Evolutionary conservation across 345 rosid genomes (phyloP).

Genomic region (Odontarrhena argentea): DNA sequence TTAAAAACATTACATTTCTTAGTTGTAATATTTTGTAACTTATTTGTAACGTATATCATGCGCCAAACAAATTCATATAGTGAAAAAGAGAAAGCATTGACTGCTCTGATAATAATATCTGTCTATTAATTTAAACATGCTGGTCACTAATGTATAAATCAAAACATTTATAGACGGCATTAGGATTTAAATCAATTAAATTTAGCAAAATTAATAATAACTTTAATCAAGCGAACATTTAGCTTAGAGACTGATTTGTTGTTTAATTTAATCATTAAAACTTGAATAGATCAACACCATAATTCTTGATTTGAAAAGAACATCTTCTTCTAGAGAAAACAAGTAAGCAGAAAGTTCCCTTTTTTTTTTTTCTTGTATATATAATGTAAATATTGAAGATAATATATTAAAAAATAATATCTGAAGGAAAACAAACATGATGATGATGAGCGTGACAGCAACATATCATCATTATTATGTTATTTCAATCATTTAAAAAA

Average conservation of each 20-base stretch:
- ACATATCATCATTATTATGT: conserved; percentile 56
- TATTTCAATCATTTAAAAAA: conserved; percentile 35
- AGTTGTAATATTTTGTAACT: too few relatives aligned
- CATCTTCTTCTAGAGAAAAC: conserved; percentile 44
- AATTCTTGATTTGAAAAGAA: conserved; percentile 28
- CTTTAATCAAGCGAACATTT: conserved; percentile 5
- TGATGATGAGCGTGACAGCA: conserved; percentile 69
- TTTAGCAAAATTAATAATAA: not conserved
- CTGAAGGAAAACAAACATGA: conserved; percentile 36
- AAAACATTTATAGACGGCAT: not conserved
- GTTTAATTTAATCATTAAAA: conserved; percentile 6
- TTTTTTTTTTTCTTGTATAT: not conserved
- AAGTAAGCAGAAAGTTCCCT: conserved; percentile 25
- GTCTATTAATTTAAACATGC: not conserved
- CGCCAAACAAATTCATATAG: too few relatives aligned
- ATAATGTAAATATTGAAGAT: conserved; percentile 13
- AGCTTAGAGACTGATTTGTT: not conserved
- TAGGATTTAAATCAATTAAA: not conserved
- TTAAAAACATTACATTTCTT: too few relatives aligned
- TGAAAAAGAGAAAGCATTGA: too few relatives aligned
- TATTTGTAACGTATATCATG: too few relatives aligned
- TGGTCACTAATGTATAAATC: conserved; percentile 3
- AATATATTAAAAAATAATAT: not conserved
- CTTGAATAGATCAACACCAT: conserved; percentile 30
- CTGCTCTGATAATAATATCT: too few relatives aligned